Evolutionary conservation across 805 yeast genomes (phyloP).

Genomic region (Candida taoyuanica): DNA sequence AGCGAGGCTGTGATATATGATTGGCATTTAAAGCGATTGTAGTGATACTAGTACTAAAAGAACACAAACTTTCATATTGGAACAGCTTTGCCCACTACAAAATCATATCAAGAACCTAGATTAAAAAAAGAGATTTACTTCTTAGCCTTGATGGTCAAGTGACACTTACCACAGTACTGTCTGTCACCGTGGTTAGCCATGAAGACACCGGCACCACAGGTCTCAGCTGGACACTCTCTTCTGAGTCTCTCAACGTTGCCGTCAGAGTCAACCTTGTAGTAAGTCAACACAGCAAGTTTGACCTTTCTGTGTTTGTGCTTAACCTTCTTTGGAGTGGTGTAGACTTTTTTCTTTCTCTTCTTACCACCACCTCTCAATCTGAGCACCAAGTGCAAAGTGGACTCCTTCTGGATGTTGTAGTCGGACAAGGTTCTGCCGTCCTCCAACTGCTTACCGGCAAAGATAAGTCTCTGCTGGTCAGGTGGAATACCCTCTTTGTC

Average conservation of each 20-base stretch:
- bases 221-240: conserved; percentile 91
- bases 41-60: not conserved
- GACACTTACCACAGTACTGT: conserved; percentile 99
- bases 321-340: conserved; percentile 99
- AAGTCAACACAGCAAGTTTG: conserved; percentile 98
- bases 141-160: conserved; percentile 73
- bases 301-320: conserved; percentile 99
- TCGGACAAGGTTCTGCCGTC: conserved; percentile 95
- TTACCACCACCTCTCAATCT: conserved; percentile 99
- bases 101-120: no score
- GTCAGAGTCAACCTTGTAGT: conserved; percentile 98
- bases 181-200: conserved; percentile 98
- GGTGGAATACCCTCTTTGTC: conserved; percentile 98
- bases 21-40: conserved; percentile 1
- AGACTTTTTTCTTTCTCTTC: conserved; percentile 99
- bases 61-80: not conserved
- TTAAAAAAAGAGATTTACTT: conserved; percentile 23
- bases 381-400: conserved; percentile 91
- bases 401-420: conserved; percentile 98
- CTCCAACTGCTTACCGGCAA: conserved; percentile 96
- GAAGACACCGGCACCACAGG: conserved; percentile 99
- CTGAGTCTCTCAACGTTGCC: conserved; percentile 98
- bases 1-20: no score
- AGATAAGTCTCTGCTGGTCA: conserved; percentile 94
- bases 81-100: not conserved